Conservation (phyloP, 768 basidiomycete species). For the Nevesoporus exiguus region DNA sequence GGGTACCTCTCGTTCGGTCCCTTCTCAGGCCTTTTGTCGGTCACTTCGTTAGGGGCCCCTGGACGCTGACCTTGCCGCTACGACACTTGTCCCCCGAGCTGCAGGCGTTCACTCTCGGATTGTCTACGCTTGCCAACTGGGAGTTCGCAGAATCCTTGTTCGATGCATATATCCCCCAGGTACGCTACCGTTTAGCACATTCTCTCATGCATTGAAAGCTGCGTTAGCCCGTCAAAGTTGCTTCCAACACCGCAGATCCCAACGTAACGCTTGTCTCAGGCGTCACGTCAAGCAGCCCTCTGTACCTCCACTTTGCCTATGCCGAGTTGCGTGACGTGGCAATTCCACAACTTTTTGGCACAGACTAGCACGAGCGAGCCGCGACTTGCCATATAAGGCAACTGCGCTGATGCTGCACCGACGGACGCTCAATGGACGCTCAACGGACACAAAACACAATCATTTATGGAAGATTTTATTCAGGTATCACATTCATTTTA, state of each 20-base stretch:
- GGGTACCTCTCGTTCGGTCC: slow-evolving; percentile 48
- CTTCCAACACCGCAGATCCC: slow-evolving; percentile 46
- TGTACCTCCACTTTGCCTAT: slow-evolving; percentile 65
- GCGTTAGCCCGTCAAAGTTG: slow-evolving; percentile 46
- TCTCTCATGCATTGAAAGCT: slow-evolving; percentile 1
- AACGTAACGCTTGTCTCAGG: slow-evolving; percentile 61
- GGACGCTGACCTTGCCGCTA: slow-evolving; percentile 50
- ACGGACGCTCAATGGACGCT: too few species aligned
- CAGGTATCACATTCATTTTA: too few species aligned
- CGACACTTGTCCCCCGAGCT: slow-evolving; percentile 42
- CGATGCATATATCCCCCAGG: slow-evolving; percentile 56
- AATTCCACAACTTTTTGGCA: too few species aligned
- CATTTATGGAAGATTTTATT: too few species aligned
- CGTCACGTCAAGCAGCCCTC: slow-evolving; percentile 46
- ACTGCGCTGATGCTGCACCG: too few species aligned
- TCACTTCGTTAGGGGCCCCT: slow-evolving; percentile 59
- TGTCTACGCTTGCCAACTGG: slow-evolving; percentile 56
- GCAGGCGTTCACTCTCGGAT: slow-evolving; percentile 48
- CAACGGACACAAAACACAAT: too few species aligned
- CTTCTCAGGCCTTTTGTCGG: slow-evolving; percentile 58
- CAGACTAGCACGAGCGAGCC: too few species aligned
- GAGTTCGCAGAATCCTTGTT: slow-evolving; percentile 61
- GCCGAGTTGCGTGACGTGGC: slow-evolving; percentile 54
- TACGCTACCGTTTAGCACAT: slow-evolving; percentile 18
- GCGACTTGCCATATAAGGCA: too few species aligned